Percentiles rank a stretch among this genome's conserved stretches.
phyloP scores from a whole-genome alignment of 768 basidiomycete species.

The Coprinellus micaceus region DNA sequence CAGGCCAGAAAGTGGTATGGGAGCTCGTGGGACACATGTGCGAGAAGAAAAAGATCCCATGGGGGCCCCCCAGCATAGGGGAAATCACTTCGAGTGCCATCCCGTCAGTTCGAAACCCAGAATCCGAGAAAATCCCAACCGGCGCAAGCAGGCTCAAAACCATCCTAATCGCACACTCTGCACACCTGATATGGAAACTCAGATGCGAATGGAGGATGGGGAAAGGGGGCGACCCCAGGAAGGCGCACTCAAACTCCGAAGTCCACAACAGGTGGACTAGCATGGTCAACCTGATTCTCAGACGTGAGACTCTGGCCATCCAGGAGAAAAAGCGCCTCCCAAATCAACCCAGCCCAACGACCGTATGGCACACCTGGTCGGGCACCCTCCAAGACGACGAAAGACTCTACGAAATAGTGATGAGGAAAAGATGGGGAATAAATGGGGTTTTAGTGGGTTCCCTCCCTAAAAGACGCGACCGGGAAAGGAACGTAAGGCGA shows the following conservation, averaged over 20 bases:
- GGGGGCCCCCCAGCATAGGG: neutral
- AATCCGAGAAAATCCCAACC: neutral
- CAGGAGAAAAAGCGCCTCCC: no score
- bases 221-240: neutral
- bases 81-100: neutral
- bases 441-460: no score
- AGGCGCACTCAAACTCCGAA: neutral
- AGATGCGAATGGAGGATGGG: neutral
- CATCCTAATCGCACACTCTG: neutral
- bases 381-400: no score
- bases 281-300: neutral
- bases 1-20: neutral
- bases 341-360: no score
- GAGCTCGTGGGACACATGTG: neutral
- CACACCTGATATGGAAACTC: neutral
- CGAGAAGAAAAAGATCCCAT: neutral
- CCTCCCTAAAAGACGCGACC: no score
- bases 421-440: no score
- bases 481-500: no score
- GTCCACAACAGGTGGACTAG: neutral
- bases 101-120: neutral
- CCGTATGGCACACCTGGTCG: no score
- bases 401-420: no score
- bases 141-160: neutral
- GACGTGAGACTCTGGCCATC: neutral